Conservation (phyloP, 2,329 filamentous ascomycete genomes). For the Epichloe sylvatica region DNA sequence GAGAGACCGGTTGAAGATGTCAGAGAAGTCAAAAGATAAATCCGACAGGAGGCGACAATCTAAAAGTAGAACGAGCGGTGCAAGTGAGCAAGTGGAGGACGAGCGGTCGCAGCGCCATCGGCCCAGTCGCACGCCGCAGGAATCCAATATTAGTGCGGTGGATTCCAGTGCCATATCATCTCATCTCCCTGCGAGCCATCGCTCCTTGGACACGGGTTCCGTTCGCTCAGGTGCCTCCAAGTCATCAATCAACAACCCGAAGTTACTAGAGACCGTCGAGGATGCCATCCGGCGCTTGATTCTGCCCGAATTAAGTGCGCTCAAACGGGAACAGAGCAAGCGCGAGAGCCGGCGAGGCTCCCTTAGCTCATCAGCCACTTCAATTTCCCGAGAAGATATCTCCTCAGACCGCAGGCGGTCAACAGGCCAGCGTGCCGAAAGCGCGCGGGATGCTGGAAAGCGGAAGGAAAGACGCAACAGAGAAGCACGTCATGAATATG, state of each 20-base stretch:
- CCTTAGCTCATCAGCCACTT: constrained; percentile 40
- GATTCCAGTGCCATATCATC: constrained; percentile 44
- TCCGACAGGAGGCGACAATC: constrained; percentile 33
- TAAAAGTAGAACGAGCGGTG: constrained; percentile 37
- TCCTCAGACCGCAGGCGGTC: constrained; percentile 50
- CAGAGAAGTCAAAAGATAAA: constrained; percentile 31
- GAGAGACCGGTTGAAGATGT: constrained; percentile 28
- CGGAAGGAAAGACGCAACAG: constrained; percentile 33
- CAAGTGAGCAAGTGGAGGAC: constrained; percentile 32
- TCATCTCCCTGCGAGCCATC: constrained; percentile 38
- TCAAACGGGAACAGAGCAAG: constrained; percentile 81
- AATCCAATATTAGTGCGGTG: constrained; percentile 37
- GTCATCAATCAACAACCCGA: constrained; percentile 84
- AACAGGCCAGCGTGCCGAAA: constrained; percentile 37
- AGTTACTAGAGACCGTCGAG: constrained; percentile 79
- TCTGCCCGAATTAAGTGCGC: constrained; percentile 75
- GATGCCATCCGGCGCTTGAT: constrained; percentile 84
- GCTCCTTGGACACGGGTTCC: constrained; percentile 41
- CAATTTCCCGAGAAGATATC: constrained; percentile 38
- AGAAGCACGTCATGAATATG: constrained; percentile 42
- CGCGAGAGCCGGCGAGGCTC: constrained; percentile 58
- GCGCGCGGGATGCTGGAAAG: constrained; percentile 38
- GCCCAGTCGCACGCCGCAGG: constrained; percentile 37
- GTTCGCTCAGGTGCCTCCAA: constrained; percentile 38
- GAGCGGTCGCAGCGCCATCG: constrained; percentile 35